phyloP scores from a whole-genome alignment of 148 eudicot species.

The Polygonum maritimum region DNA sequence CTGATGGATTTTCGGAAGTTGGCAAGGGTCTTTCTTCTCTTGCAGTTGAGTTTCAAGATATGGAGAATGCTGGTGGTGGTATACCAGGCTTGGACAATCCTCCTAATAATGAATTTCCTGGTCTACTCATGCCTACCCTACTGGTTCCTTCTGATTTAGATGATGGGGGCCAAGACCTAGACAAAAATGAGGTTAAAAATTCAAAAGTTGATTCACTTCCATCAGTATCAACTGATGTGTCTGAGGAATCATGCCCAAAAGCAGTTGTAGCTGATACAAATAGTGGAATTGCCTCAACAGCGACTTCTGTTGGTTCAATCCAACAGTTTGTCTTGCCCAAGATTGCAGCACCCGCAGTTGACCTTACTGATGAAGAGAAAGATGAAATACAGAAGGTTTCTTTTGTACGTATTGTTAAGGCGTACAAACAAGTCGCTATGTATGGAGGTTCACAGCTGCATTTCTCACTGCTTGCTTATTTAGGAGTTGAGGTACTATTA shows the following conservation, averaged over 20 bases:
- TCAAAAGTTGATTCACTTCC: conserved; percentile 41
- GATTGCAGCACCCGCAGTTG: conserved; percentile 74
- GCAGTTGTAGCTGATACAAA: conserved; percentile 41
- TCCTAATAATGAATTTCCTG: conserved; percentile 34
- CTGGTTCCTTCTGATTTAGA: conserved; percentile 40
- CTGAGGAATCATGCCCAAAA: conserved; percentile 89
- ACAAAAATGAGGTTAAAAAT: conserved; percentile 25
- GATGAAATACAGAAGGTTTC: conserved; percentile 66
- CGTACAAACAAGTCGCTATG: conserved; percentile 78
- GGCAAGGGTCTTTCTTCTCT: conserved; percentile 24
- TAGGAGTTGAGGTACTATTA: conserved; percentile 75
- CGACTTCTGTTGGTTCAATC: conserved; percentile 47
- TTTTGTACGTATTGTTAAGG: conserved; percentile 70
- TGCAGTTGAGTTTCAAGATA: conserved; percentile 38
- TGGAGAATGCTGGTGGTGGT: conserved; percentile 34
- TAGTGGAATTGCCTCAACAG: conserved; percentile 51
- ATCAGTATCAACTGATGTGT: conserved; percentile 74
- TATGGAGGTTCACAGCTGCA: conserved; percentile 84
- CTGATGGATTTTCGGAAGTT: conserved; percentile 23
- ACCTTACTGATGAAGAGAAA: conserved; percentile 64
- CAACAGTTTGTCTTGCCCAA: conserved; percentile 67
- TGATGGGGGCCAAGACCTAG: conserved; percentile 53
- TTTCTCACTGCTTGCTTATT: conserved; percentile 65
- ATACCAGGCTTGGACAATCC: conserved; percentile 81
- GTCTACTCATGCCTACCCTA: conserved; percentile 26